Conservation (phyloP, 2,329 filamentous ascomycete species). For the Fusarium nematophilum region DNA sequence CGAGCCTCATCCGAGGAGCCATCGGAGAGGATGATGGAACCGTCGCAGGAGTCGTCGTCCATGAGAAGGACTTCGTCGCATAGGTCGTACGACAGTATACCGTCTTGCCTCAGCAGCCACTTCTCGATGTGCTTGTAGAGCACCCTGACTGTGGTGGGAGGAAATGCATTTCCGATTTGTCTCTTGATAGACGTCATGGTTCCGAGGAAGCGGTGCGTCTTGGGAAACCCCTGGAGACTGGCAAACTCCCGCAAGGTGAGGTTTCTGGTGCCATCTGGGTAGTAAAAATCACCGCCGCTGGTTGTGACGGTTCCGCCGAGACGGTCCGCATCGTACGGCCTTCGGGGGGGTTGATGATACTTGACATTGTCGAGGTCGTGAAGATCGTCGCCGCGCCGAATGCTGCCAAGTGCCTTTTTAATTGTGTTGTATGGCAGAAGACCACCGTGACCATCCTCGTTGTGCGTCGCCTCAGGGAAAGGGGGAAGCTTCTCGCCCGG, state of each 20-base stretch:
- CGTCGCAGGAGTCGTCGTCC: conserved; percentile 40
- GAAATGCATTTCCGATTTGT: conserved; percentile 86
- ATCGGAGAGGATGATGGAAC: conserved; percentile 5
- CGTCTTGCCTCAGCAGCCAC: conserved; percentile 59
- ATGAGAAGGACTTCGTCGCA: conserved; percentile 39
- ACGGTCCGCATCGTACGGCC: conserved; percentile 58
- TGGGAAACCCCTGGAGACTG: conserved; percentile 75
- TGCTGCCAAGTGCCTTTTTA: conserved; percentile 52
- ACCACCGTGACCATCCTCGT: conserved; percentile 49
- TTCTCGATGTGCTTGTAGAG: conserved; percentile 61
- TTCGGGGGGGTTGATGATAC: conserved; percentile 44
- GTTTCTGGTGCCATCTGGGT: conserved; percentile 71
- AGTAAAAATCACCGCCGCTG: conserved; percentile 70
- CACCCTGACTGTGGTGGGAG: conserved; percentile 65
- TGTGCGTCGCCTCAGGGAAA: conserved; percentile 73
- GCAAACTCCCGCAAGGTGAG: conserved; percentile 78
- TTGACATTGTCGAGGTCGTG: conserved; percentile 52
- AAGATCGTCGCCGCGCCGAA: conserved; percentile 50
- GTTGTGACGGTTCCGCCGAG: conserved; percentile 73
- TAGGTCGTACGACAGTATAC: conserved; percentile 40
- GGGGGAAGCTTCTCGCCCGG: conserved; percentile 77
- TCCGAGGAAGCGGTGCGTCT: conserved; percentile 66
- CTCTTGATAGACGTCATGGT: conserved; percentile 58
- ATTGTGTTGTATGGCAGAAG: conserved; percentile 59
- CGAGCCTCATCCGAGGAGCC: conserved; percentile 6